These are phyloP conservation scores for Rhynchospora pubera DNA, from an alignment of 176 grass and related monocot genomes.

Conservation along the genomic window DNA sequence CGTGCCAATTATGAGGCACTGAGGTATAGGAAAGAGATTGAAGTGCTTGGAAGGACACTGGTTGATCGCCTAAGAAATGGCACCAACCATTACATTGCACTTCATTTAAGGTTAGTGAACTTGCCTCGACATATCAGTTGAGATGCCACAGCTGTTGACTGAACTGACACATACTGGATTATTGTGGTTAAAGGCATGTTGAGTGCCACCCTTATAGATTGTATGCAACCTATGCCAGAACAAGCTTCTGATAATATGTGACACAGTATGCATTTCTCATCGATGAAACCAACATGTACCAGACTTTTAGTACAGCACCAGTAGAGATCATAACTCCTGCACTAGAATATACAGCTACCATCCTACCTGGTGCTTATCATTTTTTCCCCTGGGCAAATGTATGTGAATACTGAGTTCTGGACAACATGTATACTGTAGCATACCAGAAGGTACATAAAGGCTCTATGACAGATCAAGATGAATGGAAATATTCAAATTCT, in stretches of 20 bases:
- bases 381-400: not conserved
- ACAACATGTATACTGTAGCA: not conserved
- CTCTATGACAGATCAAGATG: not conserved
- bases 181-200: not conserved
- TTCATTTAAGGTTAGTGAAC: conserved; percentile 72
- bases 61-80: conserved; percentile 75
- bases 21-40: conserved; percentile 51
- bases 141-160: not conserved
- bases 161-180: not conserved
- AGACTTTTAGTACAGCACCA: not conserved
- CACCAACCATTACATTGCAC: conserved; percentile 79
- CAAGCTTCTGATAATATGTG: not conserved
- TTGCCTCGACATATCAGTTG: not conserved
- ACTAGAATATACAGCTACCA: not conserved
- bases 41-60: conserved; percentile 61
- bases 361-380: not conserved
- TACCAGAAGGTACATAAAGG: not conserved
- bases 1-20: conserved; percentile 84
- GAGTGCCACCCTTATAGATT: not conserved
- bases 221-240: not conserved
- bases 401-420: not conserved
- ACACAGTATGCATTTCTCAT: not conserved
- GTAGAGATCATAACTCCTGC: not conserved
- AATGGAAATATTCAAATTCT: not conserved
- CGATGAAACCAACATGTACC: not conserved